A percentile compares a stretch with the other conserved stretches of the same genome.
phyloP scores from a whole-genome alignment of 805 yeast genomes.

The Barnettozyma populi region DNA sequence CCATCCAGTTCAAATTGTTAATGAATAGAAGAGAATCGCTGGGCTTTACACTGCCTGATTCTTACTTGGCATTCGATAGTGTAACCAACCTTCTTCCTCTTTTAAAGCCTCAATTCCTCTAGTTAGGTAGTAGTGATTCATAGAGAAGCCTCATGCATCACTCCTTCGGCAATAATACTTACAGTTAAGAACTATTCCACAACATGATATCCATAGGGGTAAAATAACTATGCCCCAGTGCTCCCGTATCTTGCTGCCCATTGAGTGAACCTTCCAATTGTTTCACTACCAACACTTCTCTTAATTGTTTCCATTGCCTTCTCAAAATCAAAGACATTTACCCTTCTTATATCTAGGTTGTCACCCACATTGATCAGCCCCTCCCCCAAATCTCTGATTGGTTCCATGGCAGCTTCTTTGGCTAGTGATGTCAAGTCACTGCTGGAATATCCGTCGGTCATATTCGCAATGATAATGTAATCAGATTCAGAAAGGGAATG shows the following conservation, averaged over 20 bases:
- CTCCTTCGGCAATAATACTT: no score
- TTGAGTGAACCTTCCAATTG: slow-evolving; percentile 71
- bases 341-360: slow-evolving; percentile 65
- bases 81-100: no score
- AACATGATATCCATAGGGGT: neutral
- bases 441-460: slow-evolving; percentile 86
- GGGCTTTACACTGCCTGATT: no score
- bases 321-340: slow-evolving; percentile 66
- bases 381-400: slow-evolving; percentile 85
- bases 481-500: slow-evolving; percentile 64
- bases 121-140: no score
- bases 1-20: neutral
- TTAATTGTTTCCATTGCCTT: slow-evolving; percentile 73
- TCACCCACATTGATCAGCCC: slow-evolving; percentile 62
- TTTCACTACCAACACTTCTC: slow-evolving; percentile 84
- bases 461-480: slow-evolving; percentile 47
- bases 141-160: no score
- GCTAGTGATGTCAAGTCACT: slow-evolving; percentile 91
- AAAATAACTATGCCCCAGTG: slow-evolving; percentile 56
- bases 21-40: no score
- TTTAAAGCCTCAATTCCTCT: no score
- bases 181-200: no score
- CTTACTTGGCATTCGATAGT: no score
- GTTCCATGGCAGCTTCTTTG: slow-evolving; percentile 98
- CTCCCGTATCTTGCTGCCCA: slow-evolving; percentile 90